Base-by-base conservation (phyloP, 1,284 basidiomycete species). In the Xerocomus minutiporus region DNA sequence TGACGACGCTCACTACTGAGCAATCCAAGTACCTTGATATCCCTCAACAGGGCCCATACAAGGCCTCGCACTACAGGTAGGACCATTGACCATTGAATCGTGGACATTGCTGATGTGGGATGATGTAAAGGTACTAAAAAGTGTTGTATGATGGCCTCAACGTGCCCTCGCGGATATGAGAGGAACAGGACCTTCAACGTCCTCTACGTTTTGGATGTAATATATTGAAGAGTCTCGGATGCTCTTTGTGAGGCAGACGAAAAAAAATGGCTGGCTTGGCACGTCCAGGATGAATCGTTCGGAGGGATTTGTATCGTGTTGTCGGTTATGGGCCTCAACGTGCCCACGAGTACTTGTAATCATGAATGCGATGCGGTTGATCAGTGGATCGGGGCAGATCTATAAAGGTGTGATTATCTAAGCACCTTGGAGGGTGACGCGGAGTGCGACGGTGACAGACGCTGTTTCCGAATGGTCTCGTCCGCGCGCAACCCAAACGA, bases 11-110 rank as follows among this genome's bases (percentile, higher is more conserved):
- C 64, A 79, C 84, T 50, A 51, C 80, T 20, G 81, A 80, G 58
- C 96, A 99, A 79, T 84, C 93, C 66, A 78, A 81, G 56, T 99
- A 99, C 82, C 86, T 99, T 62, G 94, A 94, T 75, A 84, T 98
- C 59, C 91, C 92, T 58, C 75, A 83, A 67, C 75, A 82, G 58
- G 95, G 96, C 54, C 95, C 96, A 50, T 98, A 94, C 89, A 99
- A 96, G 82, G 82, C 91, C 59, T 74, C 74, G 61, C 86, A 91
- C 79, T 91, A 90, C 82, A 80, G 85, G 73, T 84, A 76, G 72
- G 80, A 47, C 71, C 65, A 46, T 17, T 38, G n/a, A 11, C 8
- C 17, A 20, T 11, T 9, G 36, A 17, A 20, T 20, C 9, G 17
- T 38, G 36, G 36, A 38, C 17, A 5, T 69, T 23, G 44, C 51